A percentile compares a stretch with the other conserved stretches of the same genome.
phyloP scores from a whole-genome alignment of 345 rosid species.

The Rubroshorea leprosula region DNA sequence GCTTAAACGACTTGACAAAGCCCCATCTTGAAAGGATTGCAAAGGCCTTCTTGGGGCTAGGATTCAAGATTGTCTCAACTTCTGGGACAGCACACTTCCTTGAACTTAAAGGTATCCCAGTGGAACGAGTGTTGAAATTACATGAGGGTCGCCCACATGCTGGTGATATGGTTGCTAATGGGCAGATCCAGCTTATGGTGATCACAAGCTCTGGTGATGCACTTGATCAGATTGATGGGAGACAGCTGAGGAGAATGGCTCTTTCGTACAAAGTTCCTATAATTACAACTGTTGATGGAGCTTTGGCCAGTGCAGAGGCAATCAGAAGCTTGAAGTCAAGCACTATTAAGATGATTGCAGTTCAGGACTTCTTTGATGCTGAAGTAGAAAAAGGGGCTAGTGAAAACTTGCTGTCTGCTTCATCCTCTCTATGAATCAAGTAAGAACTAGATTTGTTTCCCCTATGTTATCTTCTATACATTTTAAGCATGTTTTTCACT shows the following conservation, averaged over 20 bases:
- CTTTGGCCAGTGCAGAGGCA: conserved; percentile 82
- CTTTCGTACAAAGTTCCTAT: conserved; percentile 89
- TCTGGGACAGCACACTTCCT: conserved; percentile 91
- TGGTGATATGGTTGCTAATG: conserved; percentile 92
- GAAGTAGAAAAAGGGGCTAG: conserved; percentile 21
- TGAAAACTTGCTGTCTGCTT: conserved; percentile 38
- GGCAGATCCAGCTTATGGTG: conserved; percentile 84
- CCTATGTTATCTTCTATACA: background rate
- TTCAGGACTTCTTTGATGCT: conserved; percentile 74
- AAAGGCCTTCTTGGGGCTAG: conserved; percentile 58
- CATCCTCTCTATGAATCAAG: conserved; percentile 28
- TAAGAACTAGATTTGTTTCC: background rate
- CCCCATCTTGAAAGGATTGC: conserved; percentile 76
- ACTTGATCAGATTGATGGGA: conserved; percentile 83
- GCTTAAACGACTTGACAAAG: conserved; percentile 87
- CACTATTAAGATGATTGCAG: conserved; percentile 60
- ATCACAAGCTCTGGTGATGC: conserved; percentile 87
- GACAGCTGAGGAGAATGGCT: conserved; percentile 84
- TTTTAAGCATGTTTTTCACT: background rate
- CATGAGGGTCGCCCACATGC: conserved; percentile 96
- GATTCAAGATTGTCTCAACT: conserved; percentile 72
- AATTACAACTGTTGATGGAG: conserved; percentile 89
- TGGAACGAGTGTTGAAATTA: conserved; percentile 79
- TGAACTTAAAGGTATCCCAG: conserved; percentile 63
- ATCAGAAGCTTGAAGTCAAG: conserved; percentile 70